Evolutionary conservation across 1,284 basidiomycete species (phyloP).

Genomic region (Cystobasidium slooffiae): DNA sequence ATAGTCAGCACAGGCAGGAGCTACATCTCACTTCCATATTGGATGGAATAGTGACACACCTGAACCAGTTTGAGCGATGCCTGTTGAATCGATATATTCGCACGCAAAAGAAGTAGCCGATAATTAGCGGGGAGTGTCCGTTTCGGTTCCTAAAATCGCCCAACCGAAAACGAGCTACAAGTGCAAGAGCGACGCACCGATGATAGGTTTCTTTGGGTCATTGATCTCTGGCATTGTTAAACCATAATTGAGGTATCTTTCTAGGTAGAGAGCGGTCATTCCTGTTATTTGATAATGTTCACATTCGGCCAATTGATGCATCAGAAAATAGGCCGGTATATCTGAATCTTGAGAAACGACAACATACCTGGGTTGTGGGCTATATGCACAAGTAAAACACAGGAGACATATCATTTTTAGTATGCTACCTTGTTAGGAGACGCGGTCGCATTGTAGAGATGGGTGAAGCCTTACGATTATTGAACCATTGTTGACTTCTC

Average conservation of each 20-base stretch:
- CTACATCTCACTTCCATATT: background rate
- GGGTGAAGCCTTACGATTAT: slow-evolving; percentile 22
- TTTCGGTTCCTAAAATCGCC: background rate
- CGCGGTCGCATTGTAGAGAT: background rate
- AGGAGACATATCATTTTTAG: background rate
- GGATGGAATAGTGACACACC: background rate
- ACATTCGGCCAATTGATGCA: background rate
- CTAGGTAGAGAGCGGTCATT: slow-evolving; percentile 50
- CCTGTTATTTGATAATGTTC: background rate
- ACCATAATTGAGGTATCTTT: slow-evolving; percentile 58
- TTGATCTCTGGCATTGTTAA: slow-evolving; percentile 54
- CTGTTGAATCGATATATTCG: background rate
- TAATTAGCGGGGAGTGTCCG: background rate
- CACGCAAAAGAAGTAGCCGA: background rate
- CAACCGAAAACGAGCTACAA: background rate
- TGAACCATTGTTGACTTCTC: slow-evolving; percentile 40
- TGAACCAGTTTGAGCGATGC: slow-evolving; percentile 43
- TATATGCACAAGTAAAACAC: background rate
- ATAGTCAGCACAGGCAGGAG: background rate
- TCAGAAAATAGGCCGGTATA: slow-evolving; percentile 2
- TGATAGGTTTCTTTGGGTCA: slow-evolving; percentile 41
- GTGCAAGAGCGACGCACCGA: slow-evolving; percentile 4
- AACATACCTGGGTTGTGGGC: slow-evolving; percentile 34
- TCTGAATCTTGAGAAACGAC: background rate
- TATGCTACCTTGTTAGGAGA: background rate